These are phyloP conservation scores for Salix caprea DNA, from an alignment of 345 rosid species.

Conservation along the genomic window DNA sequence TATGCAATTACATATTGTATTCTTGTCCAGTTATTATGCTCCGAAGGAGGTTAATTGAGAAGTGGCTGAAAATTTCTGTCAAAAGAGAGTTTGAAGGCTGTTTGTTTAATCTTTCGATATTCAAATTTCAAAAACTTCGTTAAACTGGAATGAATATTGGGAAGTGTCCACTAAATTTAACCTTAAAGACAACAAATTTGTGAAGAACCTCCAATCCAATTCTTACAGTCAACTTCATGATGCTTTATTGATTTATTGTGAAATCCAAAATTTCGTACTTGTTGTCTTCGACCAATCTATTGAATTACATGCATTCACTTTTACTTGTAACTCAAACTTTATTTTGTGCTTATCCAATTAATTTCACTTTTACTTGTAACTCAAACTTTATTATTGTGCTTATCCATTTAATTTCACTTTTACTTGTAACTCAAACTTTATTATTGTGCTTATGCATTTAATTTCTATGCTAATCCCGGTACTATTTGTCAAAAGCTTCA, in stretches of 20 bases:
- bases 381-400: neutral
- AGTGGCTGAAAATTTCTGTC: neutral
- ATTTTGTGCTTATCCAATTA: neutral
- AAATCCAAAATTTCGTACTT: neutral
- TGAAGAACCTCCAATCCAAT: neutral
- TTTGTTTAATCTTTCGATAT: neutral
- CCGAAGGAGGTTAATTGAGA: neutral
- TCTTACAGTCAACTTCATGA: neutral
- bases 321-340: neutral
- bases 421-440: slow-evolving; percentile 1
- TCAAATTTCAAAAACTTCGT: neutral
- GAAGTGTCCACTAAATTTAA: neutral
- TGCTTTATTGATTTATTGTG: neutral
- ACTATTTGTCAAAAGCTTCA: neutral
- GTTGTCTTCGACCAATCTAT: neutral
- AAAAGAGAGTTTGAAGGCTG: neutral
- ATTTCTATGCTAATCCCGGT: neutral
- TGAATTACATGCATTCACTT: slow-evolving; percentile 5
- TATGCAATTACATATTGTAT: neutral
- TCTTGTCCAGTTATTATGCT: neutral
- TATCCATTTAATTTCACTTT: neutral
- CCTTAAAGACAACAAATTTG: neutral
- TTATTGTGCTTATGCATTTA: neutral
- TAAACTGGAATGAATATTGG: neutral
- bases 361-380: neutral